These are phyloP conservation scores for Talinum fruticosum DNA, from an alignment of 148 eudicot species.

Conservation along the genomic window DNA sequence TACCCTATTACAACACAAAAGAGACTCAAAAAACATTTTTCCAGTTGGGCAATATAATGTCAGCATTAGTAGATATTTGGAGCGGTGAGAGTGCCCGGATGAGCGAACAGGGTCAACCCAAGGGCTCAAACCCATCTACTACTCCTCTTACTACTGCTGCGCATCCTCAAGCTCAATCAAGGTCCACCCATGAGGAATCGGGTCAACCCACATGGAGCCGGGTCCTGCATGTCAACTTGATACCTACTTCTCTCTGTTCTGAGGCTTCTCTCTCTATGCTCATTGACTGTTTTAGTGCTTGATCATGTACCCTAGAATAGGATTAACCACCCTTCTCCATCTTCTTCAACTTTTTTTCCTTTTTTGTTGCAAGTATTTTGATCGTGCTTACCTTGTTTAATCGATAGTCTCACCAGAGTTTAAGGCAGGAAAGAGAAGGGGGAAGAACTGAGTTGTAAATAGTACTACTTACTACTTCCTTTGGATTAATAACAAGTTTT, in stretches of 20 bases:
- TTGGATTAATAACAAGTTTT: background rate
- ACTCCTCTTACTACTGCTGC: background rate
- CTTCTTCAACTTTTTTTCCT: background rate
- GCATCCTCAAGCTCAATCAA: background rate
- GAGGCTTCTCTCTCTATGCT: slow-evolving; percentile 39
- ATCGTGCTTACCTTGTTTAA: background rate
- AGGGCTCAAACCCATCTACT: slow-evolving; percentile 19
- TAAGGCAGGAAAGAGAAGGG: no score
- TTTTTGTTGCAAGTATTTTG: background rate
- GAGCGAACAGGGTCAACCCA: slow-evolving; percentile 23
- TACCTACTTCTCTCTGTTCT: slow-evolving; percentile 18
- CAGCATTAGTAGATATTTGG: slow-evolving; percentile 42
- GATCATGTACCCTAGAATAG: background rate
- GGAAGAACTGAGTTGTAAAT: background rate
- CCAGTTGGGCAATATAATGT: slow-evolving; percentile 15
- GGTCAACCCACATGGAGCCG: background rate
- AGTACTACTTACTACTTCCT: no score
- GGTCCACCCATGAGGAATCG: slow-evolving; percentile 4
- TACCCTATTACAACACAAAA: background rate
- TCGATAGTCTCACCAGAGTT: no score
- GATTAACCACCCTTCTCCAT: background rate
- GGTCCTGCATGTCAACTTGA: slow-evolving; percentile 16
- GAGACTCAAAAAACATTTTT: background rate
- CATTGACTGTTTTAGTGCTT: slow-evolving; percentile 43
- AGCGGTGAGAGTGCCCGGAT: slow-evolving; percentile 35